Percentiles rank a stretch among this genome's conserved stretches.
Evolutionary conservation across 495 filamentous ascomycete species (phyloP).

Genomic region (Aspergillus homomorphus): DNA sequence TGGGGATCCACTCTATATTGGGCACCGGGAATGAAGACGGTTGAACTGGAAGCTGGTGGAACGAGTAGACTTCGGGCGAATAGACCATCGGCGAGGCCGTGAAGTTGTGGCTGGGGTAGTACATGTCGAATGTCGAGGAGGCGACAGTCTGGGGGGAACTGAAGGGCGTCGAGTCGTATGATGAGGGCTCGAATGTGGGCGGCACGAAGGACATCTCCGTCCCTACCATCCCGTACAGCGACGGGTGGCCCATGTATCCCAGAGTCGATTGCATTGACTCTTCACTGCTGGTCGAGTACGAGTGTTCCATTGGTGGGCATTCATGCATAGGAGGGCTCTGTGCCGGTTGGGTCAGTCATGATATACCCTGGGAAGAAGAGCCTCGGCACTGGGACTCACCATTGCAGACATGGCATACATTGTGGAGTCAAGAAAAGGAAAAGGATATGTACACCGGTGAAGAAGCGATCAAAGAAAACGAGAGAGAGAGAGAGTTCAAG

Average conservation of each 20-base stretch:
- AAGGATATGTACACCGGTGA: not conserved
- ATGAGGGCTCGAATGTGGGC: slow-evolving; percentile 15
- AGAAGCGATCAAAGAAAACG: not conserved
- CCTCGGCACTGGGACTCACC: slow-evolving; percentile 2
- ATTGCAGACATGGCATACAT: slow-evolving; percentile 3
- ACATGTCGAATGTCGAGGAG: slow-evolving; percentile 8
- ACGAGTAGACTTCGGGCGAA: slow-evolving; percentile 14
- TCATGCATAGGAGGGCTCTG: slow-evolving; percentile 13
- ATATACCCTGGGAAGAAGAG: not conserved
- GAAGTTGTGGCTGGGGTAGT: slow-evolving; percentile 10
- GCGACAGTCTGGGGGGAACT: not conserved
- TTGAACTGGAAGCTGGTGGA: slow-evolving; percentile 10
- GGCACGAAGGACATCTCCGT: slow-evolving; percentile 19
- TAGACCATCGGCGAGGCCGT: slow-evolving; percentile 16
- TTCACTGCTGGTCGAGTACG: slow-evolving; percentile 24
- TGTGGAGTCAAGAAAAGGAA: not conserved
- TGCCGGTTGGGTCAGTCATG: slow-evolving; percentile 7
- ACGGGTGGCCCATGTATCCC: slow-evolving; percentile 24
- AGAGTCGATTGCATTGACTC: slow-evolving; percentile 24
- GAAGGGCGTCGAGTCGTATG: slow-evolving; percentile 12
- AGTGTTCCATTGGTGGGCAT: slow-evolving; percentile 26
- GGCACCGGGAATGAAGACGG: slow-evolving; percentile 6
- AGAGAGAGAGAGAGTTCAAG: not conserved
- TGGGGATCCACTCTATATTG: slow-evolving; percentile 9
- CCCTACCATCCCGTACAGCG: slow-evolving; percentile 29